Percentiles rank a stretch among this genome's conserved stretches.
Conservation (phyloP, 73 alveolate species). For the Durusdinium trenchii region DNA sequence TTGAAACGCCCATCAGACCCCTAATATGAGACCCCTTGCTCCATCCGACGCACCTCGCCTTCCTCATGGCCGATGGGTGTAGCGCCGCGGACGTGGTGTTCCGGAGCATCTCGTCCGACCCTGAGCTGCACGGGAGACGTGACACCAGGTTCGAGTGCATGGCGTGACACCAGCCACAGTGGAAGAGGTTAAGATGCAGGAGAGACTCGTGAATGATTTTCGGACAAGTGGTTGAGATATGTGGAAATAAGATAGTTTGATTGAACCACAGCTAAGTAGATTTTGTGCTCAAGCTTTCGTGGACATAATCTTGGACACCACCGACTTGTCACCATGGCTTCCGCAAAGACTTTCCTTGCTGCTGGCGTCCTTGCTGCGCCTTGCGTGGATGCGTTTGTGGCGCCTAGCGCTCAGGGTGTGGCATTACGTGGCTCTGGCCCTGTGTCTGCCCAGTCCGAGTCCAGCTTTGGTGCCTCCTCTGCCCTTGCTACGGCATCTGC, state of each 20-base stretch:
- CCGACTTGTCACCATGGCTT: background rate
- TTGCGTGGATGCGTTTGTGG: background rate
- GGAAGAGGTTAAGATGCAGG: too few species aligned
- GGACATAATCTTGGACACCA: too few species aligned
- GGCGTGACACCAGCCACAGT: too few species aligned
- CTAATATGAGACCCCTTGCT: background rate
- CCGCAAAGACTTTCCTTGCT: background rate
- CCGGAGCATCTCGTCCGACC: constrained; percentile 20
- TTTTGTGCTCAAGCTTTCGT: too few species aligned
- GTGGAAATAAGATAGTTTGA: too few species aligned
- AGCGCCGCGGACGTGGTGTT: constrained; percentile 66
- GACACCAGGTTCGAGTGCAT: too few species aligned
- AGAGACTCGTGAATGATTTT: too few species aligned
- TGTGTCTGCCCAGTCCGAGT: background rate
- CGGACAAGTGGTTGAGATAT: too few species aligned
- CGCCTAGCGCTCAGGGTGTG: background rate
- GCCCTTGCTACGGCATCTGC: background rate
- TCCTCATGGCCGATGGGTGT: constrained; percentile 1
- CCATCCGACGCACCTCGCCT: background rate
- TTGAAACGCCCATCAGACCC: background rate
- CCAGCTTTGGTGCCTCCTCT: background rate
- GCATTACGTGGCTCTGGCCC: background rate
- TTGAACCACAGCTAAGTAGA: too few species aligned
- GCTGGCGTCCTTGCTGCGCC: background rate
- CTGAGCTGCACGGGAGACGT: too few species aligned